Evolutionary conservation across 148 eudicot genomes (phyloP), one percentile per base, ranked within the genome.

Genomic region (Agrostemma githago): DNA sequence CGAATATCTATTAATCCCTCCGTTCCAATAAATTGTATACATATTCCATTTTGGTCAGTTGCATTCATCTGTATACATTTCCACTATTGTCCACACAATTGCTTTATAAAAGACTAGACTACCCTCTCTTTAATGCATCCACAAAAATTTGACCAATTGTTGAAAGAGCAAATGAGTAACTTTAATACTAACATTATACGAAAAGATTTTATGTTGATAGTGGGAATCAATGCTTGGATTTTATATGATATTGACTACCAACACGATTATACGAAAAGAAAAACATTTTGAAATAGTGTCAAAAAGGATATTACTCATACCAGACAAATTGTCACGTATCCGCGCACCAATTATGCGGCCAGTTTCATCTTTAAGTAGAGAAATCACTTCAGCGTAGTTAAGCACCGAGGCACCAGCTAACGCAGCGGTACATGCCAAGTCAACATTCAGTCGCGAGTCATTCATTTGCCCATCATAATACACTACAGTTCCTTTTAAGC

Each of bases 401-500:
- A 94, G 91, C 80, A 91, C 87, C 53, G 96, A 79, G 20, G 98
- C 97, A 72, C 98, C 97, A 77, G 93, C 96, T 77, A 91, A 86
- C 80, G 97, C 91, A 83, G 98, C 98, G 57, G 90, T 89, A 82
- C 97, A 93, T 20, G 98, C 98, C 77, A 94, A 74, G 72, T 86
- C 90, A 72, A 94, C 90, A 84, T 93, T 94, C 15, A 94, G 84
- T 54, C 98, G 85, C 20, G 98, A 89, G 68, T 94, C 98, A 80
- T 94, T 89, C 98, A 93, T 93, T 74, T 94, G 98, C 62, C 98
- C 98, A 81, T 94, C 98, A 79, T 85, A 91, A 84, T 94, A 94
- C 41, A 94, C 97, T 77, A 91, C 97, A 19, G 98, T 94, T 61
- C 97, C 98, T 83, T 91, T 91, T 84, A 94, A 81, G 77, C 81